Evolutionary conservation across 192 early-diverging fungal genomes (phyloP).

Genomic region (Backusella morwellensis): DNA sequence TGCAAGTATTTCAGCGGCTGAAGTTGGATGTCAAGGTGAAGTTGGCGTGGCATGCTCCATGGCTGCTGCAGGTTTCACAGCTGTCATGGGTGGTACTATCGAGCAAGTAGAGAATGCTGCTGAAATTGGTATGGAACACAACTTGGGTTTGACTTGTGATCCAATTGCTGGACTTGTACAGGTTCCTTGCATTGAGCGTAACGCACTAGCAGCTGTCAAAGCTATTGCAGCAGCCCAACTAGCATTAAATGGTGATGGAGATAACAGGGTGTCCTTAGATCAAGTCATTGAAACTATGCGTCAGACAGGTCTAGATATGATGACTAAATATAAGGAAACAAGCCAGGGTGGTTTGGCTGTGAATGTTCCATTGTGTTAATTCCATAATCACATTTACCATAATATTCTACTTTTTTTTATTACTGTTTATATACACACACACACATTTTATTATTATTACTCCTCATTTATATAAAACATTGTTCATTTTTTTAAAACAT

Average conservation of each 20-base stretch:
- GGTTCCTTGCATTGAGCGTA: conserved; percentile 95
- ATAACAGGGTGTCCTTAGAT: conserved; percentile 83
- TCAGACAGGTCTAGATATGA: conserved; percentile 88
- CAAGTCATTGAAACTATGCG: conserved; percentile 95
- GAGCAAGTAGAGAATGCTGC: conserved; percentile 94
- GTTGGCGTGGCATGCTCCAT: conserved; percentile 98
- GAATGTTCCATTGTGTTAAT: conserved; percentile 75
- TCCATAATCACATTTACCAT: neutral
- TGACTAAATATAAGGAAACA: conserved; percentile 97
- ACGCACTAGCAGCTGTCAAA: conserved; percentile 92
- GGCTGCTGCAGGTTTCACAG: conserved; percentile 90
- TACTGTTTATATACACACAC: neutral
- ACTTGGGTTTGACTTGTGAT: conserved; percentile 81
- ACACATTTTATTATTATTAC: neutral
- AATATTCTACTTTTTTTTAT: neutral
- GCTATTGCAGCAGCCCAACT: conserved; percentile 93
- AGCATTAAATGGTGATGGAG: conserved; percentile 88
- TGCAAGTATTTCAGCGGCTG: conserved; percentile 88
- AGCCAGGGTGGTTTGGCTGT: conserved; percentile 90
- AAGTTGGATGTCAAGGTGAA: conserved; percentile 98
- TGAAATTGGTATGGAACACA: conserved; percentile 94
- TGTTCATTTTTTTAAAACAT: no score
- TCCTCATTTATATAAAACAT: neutral
- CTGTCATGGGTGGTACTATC: conserved; percentile 90
- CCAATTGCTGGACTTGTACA: conserved; percentile 92